Base-by-base conservation (phyloP, 1,284 basidiomycete species). In the Peniophora sp. region DNA sequence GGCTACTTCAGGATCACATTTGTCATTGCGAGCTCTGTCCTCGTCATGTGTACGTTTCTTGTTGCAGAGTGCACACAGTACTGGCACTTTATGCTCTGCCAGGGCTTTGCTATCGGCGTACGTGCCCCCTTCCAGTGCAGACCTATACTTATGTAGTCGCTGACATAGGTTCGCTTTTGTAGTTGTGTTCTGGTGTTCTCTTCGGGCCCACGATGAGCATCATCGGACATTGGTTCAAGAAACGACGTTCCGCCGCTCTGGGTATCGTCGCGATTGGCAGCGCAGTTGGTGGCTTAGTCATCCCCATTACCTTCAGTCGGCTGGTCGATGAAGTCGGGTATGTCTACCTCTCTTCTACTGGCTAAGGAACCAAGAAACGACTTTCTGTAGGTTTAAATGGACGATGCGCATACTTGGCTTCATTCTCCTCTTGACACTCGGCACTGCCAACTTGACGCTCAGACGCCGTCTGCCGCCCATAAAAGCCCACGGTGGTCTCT, bases 361-460 rank as follows among this genome's bases (percentile, higher is more conserved):
- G n/a, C n/a, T n/a, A n/a, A n/a, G 54, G 16, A 61, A 57, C 34
- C 36, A 17, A n/a, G n/a, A n/a, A 12, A 10, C 34, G 50, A 17
- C 3, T 35, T 41, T 34, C 25, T 45, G 14, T 14, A 81, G 79
- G 5, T 83, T 83, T 58, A 63, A 65, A 50, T 83, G 81, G 81
- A 79, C 79, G 1, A 78, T 83, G 73, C 71, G 80, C 16, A 73
- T 79, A 44, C 61, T 81, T 17, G 80, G 72, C 0, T 77, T 82
- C 55, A 74, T 83, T 17, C 61, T 81, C 2, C 49, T 80, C 1
- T 55, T 68, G 17, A 59, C 66, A 1, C 62, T 79, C 2, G 65
- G 68, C 8, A 58, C 73, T 12, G 68, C 73, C 8, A 77, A 79
- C 61, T 48, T 79, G 50, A 62, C 72, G 0, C 52, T 81, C 41